Evolutionary conservation across 2,329 filamentous ascomycete species (phyloP).

Genomic region (Aspergillus pseudoglaucus): DNA sequence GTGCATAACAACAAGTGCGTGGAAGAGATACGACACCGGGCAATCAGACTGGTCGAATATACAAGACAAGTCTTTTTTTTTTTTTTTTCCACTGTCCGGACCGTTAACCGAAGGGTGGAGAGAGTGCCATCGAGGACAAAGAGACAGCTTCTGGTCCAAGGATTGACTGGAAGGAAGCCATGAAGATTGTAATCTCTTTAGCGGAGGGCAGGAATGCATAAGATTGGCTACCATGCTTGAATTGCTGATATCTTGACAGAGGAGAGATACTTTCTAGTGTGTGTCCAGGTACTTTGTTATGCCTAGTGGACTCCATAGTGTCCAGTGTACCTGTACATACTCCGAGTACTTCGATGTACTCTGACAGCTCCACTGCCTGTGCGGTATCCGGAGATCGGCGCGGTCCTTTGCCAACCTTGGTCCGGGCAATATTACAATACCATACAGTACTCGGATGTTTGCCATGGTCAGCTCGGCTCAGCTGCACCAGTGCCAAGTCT

Average conservation of each 20-base stretch:
- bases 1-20: conserved; percentile 16
- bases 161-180: neutral
- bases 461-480: conserved; percentile 13
- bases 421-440: too few relatives aligned
- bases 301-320: neutral
- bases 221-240: neutral
- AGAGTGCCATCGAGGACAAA: neutral
- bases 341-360: conserved; percentile 9
- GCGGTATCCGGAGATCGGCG: neutral
- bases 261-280: too few relatives aligned
- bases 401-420: conserved; percentile 3
- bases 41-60: neutral
- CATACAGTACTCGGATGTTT: conserved; percentile 3
- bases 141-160: neutral
- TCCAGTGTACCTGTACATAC: conserved; percentile 2
- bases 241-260: too few relatives aligned
- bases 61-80: neutral
- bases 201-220: neutral
- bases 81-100: neutral
- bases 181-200: neutral
- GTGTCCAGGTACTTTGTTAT: neutral
- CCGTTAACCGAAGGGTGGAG: neutral
- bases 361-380: neutral
- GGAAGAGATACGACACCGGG: conserved; percentile 5
- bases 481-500: neutral